phyloP scores from a whole-genome alignment of 75 land plant genomes.

The Selaginella moellendorffii region DNA sequence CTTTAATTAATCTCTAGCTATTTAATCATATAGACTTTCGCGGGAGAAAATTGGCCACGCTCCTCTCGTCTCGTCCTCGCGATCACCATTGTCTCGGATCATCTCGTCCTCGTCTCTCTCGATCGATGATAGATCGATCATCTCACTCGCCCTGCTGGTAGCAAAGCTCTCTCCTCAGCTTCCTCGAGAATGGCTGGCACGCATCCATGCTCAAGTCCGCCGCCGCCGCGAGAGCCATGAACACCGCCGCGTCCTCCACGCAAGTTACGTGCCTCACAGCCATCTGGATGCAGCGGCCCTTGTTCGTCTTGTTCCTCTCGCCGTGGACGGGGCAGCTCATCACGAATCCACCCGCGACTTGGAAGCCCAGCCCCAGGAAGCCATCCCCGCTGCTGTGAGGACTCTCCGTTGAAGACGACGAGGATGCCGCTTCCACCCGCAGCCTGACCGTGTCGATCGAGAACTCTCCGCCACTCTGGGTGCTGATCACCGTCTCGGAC shows the following conservation, averaged over 20 bases:
- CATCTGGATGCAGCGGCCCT: not conserved
- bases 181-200: not conserved
- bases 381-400: not conserved
- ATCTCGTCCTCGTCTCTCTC: no score
- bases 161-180: constrained; percentile 6
- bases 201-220: constrained; percentile 7
- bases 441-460: not conserved
- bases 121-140: no score
- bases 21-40: no score
- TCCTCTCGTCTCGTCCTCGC: no score
- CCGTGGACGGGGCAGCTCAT: constrained; percentile 9
- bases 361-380: not conserved
- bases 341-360: constrained; percentile 1
- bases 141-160: no score
- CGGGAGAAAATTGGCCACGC: no score
- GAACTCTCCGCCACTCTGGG: constrained; percentile 5
- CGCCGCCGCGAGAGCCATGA: not conserved
- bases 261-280: not conserved
- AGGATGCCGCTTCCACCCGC: not conserved
- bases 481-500: constrained; percentile 2
- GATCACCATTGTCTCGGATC: no score
- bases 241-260: constrained; percentile 6
- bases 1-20: no score
- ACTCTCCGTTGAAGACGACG: not conserved
- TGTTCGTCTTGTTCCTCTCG: not conserved